Evolutionary conservation across 352 stramenopile genomes (phyloP).

Genomic region (Phytophthora fragariaefolia): DNA sequence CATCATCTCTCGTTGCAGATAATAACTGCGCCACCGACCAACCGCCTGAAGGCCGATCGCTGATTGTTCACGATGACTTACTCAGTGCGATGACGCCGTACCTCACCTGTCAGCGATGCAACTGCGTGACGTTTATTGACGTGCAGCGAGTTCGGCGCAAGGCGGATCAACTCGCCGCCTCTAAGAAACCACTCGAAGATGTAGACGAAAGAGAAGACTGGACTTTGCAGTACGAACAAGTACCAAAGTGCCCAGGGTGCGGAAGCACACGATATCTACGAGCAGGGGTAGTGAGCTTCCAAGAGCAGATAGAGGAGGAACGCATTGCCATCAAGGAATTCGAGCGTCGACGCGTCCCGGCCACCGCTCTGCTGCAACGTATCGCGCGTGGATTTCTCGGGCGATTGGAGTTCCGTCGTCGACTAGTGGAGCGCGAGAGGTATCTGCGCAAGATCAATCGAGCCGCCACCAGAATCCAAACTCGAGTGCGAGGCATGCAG

Average conservation of each 20-base stretch:
- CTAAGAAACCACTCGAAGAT: background rate
- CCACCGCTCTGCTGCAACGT: conserved; percentile 62
- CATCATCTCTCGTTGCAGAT: background rate
- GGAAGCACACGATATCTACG: conserved; percentile 74
- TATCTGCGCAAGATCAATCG: conserved; percentile 61
- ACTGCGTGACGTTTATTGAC: conserved; percentile 81
- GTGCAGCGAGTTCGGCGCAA: conserved; percentile 53
- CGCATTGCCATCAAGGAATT: conserved; percentile 68
- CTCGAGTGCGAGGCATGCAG: conserved; percentile 65
- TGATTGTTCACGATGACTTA: conserved; percentile 20
- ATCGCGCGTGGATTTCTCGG: conserved; percentile 72
- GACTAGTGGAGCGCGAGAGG: conserved; percentile 52
- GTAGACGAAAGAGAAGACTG: conserved; percentile 18
- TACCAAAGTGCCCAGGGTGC: conserved; percentile 69
- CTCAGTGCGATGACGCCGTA: conserved; percentile 64
- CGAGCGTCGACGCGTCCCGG: conserved; percentile 56
- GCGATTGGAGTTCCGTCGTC: conserved; percentile 55
- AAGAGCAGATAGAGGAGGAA: conserved; percentile 79
- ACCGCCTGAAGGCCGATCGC: background rate
- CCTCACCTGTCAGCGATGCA: conserved; percentile 80
- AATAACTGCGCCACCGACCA: background rate
- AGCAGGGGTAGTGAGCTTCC: conserved; percentile 75
- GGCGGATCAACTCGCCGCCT: conserved; percentile 19
- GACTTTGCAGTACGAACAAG: conserved; percentile 54
- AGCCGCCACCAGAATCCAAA: conserved; percentile 65